These are phyloP conservation scores for Blastocystis sp. DNA, from an alignment of 352 stramenopile genomes.

Conservation along the genomic window DNA sequence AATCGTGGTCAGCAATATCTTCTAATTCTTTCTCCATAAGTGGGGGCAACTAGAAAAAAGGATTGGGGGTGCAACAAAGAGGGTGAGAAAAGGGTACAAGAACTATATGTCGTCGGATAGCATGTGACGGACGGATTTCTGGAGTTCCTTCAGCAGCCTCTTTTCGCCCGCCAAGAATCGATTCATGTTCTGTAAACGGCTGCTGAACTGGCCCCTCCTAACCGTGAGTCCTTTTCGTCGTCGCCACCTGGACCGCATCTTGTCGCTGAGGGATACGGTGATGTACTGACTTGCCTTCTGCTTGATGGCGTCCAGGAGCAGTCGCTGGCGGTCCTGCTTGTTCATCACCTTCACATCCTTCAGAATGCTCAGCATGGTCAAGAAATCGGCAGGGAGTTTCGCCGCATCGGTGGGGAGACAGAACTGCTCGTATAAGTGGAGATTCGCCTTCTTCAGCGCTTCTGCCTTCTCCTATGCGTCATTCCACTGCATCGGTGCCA, in stretches of 20 bases:
- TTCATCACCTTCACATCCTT: not conserved
- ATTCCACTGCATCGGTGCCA: not conserved
- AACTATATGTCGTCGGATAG: not conserved
- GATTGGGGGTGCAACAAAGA: not conserved
- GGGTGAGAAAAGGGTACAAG: not conserved
- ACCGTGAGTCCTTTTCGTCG: not conserved
- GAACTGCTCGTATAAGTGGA: conserved; percentile 30
- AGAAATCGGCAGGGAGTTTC: not conserved
- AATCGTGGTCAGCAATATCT: not conserved
- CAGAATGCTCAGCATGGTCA: conserved; percentile 19
- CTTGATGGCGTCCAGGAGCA: not conserved
- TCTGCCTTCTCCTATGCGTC: not conserved
- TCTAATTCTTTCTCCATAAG: conserved; percentile 39
- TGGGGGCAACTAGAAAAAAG: not conserved
- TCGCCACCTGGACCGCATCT: conserved; percentile 2
- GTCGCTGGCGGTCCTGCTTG: not conserved
- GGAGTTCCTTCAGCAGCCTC: conserved; percentile 16
- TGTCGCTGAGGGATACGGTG: not conserved
- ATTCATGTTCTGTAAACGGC: not conserved
- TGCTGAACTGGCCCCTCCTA: conserved; percentile 30
- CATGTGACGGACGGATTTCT: not conserved
- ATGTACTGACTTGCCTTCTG: not conserved
- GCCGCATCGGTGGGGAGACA: not conserved
- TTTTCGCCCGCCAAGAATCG: not conserved
- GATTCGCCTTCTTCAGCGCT: not conserved